Base-by-base conservation (phyloP, 805 yeast species). In the Sungouiozyma intestinalis region DNA sequence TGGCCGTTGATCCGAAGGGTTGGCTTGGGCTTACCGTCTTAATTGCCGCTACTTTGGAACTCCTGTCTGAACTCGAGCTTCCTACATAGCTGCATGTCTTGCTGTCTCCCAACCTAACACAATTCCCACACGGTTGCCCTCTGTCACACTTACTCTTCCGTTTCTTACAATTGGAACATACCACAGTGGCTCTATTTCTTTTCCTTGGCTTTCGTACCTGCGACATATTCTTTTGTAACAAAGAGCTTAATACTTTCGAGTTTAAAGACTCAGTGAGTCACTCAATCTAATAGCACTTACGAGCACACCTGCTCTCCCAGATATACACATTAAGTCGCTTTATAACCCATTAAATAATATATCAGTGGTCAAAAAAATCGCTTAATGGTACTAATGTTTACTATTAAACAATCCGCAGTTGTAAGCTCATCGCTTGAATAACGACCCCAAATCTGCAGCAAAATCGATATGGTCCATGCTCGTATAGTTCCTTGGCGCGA, bases 401-500 rank as follows among this genome's bases (percentile, higher is more conserved):
- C 16, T 8, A 7, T 8, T 32, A 32, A 6, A 32, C 7, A n/a
- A 32, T 7, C 16, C 18, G 8, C 14, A 2, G 16, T 7, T 3
- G 5, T 7, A n/a, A 16, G 21, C 7, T n/a, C 18, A 35, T 14
- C n/a, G 20, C 7, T 37, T 37, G 29, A 27, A 20, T 18, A 38
- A 27, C 6, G 19, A 18, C 20, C 6, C 3, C 9, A 32, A 17
- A 35, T 21, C 29, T 32, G 8, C 36, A 19, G 19, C 16, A 34
- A 17, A 34, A 20, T 2, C 41, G n/a, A 29, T n/a, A 54, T 53
- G 57, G 48, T 44, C 11, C 58, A 50, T 16, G 57, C 63, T 3
- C 52, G 63, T 31, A 53, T 66, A 6, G 69, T 63, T 1, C 66
- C 68, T 3, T 68, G 72, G 72, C 47, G 54, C 17, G 39, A 50